Evolutionary conservation across 768 basidiomycete genomes (phyloP).

Genomic region (Tulasnella sp.): DNA sequence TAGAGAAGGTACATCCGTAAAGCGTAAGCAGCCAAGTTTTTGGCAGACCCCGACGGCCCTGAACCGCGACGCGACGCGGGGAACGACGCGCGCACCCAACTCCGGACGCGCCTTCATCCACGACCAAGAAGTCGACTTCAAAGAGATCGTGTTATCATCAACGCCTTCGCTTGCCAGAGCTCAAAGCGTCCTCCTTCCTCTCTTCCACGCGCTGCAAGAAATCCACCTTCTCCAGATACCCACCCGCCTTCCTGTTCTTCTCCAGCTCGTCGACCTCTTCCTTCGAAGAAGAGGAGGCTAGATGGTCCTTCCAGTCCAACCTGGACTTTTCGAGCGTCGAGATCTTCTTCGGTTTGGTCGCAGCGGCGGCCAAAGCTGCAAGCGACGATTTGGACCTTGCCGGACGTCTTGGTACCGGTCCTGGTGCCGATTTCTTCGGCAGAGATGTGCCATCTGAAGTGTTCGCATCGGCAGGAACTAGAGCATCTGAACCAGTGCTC

Average conservation of each 20-base stretch:
- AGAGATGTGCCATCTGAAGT: not conserved
- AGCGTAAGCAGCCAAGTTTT: not conserved
- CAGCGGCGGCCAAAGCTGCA: constrained; percentile 27
- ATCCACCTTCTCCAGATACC: constrained; percentile 80
- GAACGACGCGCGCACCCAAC: not conserved
- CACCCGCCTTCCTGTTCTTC: constrained; percentile 58
- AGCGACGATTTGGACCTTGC: constrained; percentile 31
- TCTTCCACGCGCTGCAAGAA: constrained; percentile 74
- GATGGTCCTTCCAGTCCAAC: constrained; percentile 77
- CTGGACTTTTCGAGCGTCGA: constrained; percentile 81
- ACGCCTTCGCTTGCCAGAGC: constrained; percentile 43
- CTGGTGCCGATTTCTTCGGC: constrained; percentile 32
- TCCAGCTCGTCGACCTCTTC: constrained; percentile 67
- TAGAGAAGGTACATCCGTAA: not conserved
- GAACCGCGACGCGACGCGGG: not conserved
- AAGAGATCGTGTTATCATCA: not conserved
- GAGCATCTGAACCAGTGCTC: too few species aligned
- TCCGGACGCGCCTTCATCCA: not conserved
- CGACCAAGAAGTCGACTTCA: not conserved
- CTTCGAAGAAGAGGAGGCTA: constrained; percentile 41
- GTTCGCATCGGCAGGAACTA: too few species aligned
- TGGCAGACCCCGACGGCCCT: not conserved
- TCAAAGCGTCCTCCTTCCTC: constrained; percentile 61
- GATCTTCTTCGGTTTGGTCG: constrained; percentile 63
- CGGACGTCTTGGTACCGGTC: constrained; percentile 66